These are phyloP conservation scores for Aciculosporium take DNA, from an alignment of 2,329 filamentous ascomycete genomes.

Conservation along the genomic window DNA sequence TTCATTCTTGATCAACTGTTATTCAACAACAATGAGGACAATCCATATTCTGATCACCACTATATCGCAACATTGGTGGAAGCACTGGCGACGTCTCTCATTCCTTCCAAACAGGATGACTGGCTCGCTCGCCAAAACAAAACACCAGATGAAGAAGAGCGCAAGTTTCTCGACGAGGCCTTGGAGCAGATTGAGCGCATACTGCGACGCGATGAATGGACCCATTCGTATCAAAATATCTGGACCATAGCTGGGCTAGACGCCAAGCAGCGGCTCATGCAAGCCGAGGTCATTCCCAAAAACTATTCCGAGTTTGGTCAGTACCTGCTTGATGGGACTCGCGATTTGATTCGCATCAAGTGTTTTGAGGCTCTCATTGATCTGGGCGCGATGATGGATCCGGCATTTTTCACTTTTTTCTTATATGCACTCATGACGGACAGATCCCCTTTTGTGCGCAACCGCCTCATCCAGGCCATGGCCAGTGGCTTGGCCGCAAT, in stretches of 20 bases:
- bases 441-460: constrained; percentile 47
- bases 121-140: constrained; percentile 30
- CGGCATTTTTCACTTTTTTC: constrained; percentile 40
- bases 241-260: constrained; percentile 49
- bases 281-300: constrained; percentile 43
- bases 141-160: constrained; percentile 30
- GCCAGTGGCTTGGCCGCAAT: constrained; percentile 46
- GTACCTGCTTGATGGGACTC: constrained; percentile 50
- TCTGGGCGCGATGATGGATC: constrained; percentile 44
- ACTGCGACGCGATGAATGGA: constrained; percentile 54
- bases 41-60: constrained; percentile 75
- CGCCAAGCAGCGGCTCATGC: constrained; percentile 49
- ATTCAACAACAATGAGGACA: constrained; percentile 89
- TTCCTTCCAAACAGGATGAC: constrained; percentile 33
- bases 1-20: constrained; percentile 82
- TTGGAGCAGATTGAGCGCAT: constrained; percentile 53
- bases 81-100: constrained; percentile 42
- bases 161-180: constrained; percentile 36
- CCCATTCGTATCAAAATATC: constrained; percentile 52
- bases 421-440: constrained; percentile 46
- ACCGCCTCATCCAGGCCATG: constrained; percentile 44
- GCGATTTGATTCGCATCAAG: constrained; percentile 50
- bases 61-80: constrained; percentile 73
- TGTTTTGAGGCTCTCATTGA: constrained; percentile 50
- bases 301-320: constrained; percentile 43